A percentile compares a stretch with the other conserved stretches of the same genome.
Evolutionary conservation across 2,329 filamentous ascomycete genomes (phyloP).

Genomic region (Colletotrichum brevisporum): DNA sequence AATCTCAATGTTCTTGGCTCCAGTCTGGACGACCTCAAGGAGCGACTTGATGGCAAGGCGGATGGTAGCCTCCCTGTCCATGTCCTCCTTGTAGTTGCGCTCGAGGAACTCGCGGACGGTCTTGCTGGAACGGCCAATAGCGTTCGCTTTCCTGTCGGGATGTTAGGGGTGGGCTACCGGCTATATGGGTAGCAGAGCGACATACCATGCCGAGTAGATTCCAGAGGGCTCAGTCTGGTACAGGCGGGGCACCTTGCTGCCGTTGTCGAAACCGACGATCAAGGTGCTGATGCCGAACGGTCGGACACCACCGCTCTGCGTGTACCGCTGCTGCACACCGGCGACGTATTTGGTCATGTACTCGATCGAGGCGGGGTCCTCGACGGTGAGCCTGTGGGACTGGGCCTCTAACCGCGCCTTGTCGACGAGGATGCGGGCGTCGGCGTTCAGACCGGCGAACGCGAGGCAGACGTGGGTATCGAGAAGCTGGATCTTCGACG

Average conservation of each 20-base stretch:
- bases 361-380: slow-evolving; percentile 97
- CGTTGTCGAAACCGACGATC: slow-evolving; percentile 98
- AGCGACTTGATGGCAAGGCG: slow-evolving; percentile 98
- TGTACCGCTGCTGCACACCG: slow-evolving; percentile 98
- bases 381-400: slow-evolving; percentile 95
- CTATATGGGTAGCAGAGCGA: not conserved
- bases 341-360: slow-evolving; percentile 99
- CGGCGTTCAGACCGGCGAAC: slow-evolving; percentile 96
- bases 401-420: slow-evolving; percentile 98
- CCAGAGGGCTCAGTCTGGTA: slow-evolving; percentile 99
- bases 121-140: slow-evolving; percentile 98
- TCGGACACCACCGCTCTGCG: slow-evolving; percentile 96
- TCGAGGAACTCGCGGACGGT: slow-evolving; percentile 99
- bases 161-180: slow-evolving; percentile 12
- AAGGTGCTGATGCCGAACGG: slow-evolving; percentile 96
- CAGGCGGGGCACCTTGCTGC: slow-evolving; percentile 87
- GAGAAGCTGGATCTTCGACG: slow-evolving; percentile 97
- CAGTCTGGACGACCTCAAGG: slow-evolving; percentile 97
- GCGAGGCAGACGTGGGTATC: slow-evolving; percentile 97
- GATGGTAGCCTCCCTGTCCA: slow-evolving; percentile 97
- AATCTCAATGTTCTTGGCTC: slow-evolving; percentile 99
- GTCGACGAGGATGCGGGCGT: slow-evolving; percentile 97
- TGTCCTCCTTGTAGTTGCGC: slow-evolving; percentile 97
- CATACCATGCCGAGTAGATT: slow-evolving; percentile 97
- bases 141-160: slow-evolving; percentile 91